Evolutionary conservation across 2,329 filamentous ascomycete species (phyloP), one percentile per base, ranked within the genome.

Genomic region (Claviceps lovelessii): DNA sequence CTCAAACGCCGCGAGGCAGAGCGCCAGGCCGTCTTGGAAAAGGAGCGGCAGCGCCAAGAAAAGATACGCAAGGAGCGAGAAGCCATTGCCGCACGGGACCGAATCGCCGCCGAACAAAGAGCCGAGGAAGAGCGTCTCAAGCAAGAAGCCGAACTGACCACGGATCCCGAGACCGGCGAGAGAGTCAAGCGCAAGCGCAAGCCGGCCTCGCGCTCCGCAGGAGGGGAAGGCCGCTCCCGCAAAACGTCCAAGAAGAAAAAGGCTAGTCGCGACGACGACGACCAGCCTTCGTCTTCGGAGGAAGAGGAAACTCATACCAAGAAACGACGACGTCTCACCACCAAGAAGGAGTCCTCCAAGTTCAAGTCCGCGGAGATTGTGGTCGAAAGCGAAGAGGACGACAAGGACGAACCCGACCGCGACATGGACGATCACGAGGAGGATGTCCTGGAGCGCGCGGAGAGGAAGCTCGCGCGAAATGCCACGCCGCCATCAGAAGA

Each of bases 341-440:
- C 80, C 59, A 73, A 80, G 59, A 73, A 70, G 57, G 69, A 70
- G 54, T 63, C 64, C 33, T 60, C 66, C 67, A 94, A 95, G 70
- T 95, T 81, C 76, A 95, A 95, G 77, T 90, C 86, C 52, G 83
- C 80, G 1, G 90, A 95, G 69, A 81, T 90, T 58, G 83, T 95
- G 33, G 85, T 88, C 48, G 86, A 91, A 58, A 88, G 84, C 59
- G 80, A 79, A 17, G 79, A 79, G 13, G 76, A 76, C 3, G 73
- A 67, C 7, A 65, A 39, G 19, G 48, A 39, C 4, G 33, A 39
- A 15, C 45, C 23, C 11, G 33, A 39, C 10, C n/a, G n/a, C 6
- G 48, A 50, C 33, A 28, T 71, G 3, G 73, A 68, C 10, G 73
- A 68, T 9, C 69, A 70, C 15, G 67, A 71, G 1, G 69, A 75